phyloP scores from a whole-genome alignment of 805 yeast species.

The Saturnispora galanensis region DNA sequence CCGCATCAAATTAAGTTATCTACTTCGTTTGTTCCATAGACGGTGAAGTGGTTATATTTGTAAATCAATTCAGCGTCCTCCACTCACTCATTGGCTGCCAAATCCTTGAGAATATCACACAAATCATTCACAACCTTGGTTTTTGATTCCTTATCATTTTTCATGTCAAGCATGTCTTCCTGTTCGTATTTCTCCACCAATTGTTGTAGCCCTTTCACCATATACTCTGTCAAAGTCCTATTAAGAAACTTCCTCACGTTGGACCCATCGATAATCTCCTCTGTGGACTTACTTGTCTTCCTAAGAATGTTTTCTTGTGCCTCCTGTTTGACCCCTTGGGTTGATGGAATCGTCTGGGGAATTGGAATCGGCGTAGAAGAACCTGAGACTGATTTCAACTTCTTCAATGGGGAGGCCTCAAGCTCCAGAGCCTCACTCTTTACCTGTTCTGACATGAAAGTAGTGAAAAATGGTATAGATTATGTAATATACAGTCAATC shows the following conservation, averaged over 20 bases:
- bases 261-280: conserved; percentile 46
- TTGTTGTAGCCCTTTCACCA: conserved; percentile 34
- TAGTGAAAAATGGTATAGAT: not conserved
- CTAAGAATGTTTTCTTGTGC: conserved; percentile 6
- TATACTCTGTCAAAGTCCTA: conserved; percentile 34
- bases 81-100: conserved; percentile 1
- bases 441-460: conserved; percentile 1
- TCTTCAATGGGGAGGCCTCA: conserved; percentile 6
- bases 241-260: conserved; percentile 41
- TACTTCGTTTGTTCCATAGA: too few species aligned
- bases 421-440: not conserved
- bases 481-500: not conserved
- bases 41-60: too few species aligned
- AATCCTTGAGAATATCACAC: conserved; percentile 9
- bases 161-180: conserved; percentile 11
- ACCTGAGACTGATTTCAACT: conserved; percentile 5
- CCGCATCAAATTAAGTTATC: too few species aligned
- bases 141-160: conserved; percentile 1
- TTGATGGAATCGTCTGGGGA: conserved; percentile 14
- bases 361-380: conserved; percentile 19
- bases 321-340: not conserved
- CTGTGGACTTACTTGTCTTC: conserved; percentile 13
- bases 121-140: conserved; percentile 10
- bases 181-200: conserved; percentile 23
- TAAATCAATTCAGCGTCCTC: too few species aligned